Percentiles rank a stretch among this genome's conserved stretches.
These are phyloP conservation scores for Selenicereus undatus DNA, from an alignment of 148 eudicot species.

Conservation along the genomic window DNA sequence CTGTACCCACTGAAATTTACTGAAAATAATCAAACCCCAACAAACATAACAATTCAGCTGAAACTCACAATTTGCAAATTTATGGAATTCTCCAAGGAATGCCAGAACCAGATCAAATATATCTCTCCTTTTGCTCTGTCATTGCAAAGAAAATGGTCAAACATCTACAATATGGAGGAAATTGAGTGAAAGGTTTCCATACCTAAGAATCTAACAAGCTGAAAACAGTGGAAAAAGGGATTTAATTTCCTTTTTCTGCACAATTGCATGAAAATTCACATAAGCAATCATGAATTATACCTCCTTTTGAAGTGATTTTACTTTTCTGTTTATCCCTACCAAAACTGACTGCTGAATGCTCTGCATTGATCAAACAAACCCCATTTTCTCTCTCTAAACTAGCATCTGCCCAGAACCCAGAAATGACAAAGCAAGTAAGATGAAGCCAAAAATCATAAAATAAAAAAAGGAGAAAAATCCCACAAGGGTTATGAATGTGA, in stretches of 20 bases:
- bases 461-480: not conserved
- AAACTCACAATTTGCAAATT: slow-evolving; percentile 16
- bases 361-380: slow-evolving; percentile 22
- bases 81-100: slow-evolving; percentile 12
- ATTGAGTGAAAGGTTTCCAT: slow-evolving; percentile 7
- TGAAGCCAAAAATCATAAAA: not conserved
- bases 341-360: not conserved
- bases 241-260: not conserved
- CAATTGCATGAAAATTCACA: not conserved
- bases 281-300: not conserved
- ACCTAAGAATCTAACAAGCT: not conserved
- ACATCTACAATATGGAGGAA: not conserved
- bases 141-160: not conserved
- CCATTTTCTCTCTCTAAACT: not conserved
- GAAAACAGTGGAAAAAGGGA: not conserved
- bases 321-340: not conserved
- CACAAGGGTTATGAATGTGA: not conserved
- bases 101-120: slow-evolving; percentile 13
- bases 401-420: slow-evolving; percentile 13
- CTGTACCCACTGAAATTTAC: not conserved
- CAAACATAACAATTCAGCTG: not conserved
- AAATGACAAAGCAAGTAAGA: not conserved
- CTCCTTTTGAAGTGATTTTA: slow-evolving; percentile 9
- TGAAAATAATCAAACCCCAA: not conserved
- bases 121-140: not conserved